Base-by-base conservation (phyloP, 148 eudicot genomes). In the Oxyria digyna region DNA sequence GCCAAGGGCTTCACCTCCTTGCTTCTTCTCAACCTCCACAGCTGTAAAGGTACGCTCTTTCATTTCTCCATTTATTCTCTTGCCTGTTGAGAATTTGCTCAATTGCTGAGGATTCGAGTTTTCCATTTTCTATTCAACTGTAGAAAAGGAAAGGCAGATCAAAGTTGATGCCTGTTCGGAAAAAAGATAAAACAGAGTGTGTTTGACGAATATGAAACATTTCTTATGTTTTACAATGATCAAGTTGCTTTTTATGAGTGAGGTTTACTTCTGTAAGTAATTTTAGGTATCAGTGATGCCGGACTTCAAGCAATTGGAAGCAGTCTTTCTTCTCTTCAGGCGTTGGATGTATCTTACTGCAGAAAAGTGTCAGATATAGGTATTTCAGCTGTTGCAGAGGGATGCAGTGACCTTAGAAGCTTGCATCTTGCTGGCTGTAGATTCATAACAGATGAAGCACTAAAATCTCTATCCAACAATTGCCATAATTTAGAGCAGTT, bases 351-450 rank as follows among this genome's bases (percentile, higher is more conserved):
- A 55, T 91, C 99, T 20, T 55, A 80, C 73, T 95, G 97, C 81
- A 84, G 84, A 76, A 95, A 95, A 78, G 72, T 95, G 26, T 87
- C 93, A 4, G 88, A 91, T 75, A 79, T 78, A 78, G 99, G 97
- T 13, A 76, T 95, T 29, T 76, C 81, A 71, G 86, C 91, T 70
- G 78, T 91, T 69, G 85, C 96, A 12, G 72, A 82, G 77, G 97
- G 97, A 35, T 91, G 97, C 74, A 81, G 15, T 41, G 87, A 84
- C 73, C 83, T 95, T n/a, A 87, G 82, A 84, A 74, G 79, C 72
- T 78, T 95, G 78, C 80, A 85, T 76, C 82, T 91, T 72, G 77
- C 83, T 23, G 91, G 94, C 73, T 95, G 99, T 81, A 84, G 76
- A 82, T 85, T 78, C 70, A 73, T 91, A 32, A 87, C 99, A 0